phyloP scores from a whole-genome alignment of 2,329 filamentous ascomycete genomes.

The Byssochlamys sp. region DNA sequence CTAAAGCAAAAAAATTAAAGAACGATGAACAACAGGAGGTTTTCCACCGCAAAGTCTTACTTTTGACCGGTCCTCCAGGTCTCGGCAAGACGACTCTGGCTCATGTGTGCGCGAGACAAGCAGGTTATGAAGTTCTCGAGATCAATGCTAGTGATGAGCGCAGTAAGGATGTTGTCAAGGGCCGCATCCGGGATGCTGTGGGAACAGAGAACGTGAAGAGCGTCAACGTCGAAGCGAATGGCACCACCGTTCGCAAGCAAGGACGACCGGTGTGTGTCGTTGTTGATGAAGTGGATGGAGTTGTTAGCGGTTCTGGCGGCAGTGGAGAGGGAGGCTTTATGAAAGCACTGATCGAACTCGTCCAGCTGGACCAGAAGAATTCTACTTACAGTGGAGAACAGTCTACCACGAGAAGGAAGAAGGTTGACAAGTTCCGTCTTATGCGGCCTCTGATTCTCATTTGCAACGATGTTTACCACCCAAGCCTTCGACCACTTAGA shows the following conservation, averaged over 20 bases:
- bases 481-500: constrained; percentile 75
- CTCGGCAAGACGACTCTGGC: constrained; percentile 92
- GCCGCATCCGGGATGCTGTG: constrained; percentile 79
- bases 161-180: constrained; percentile 79
- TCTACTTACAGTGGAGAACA: constrained; percentile 28
- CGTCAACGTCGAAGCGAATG: constrained; percentile 40
- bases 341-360: constrained; percentile 84
- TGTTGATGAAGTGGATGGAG: constrained; percentile 93
- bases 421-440: constrained; percentile 74
- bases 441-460: constrained; percentile 84
- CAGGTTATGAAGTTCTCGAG: constrained; percentile 90
- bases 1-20: constrained; percentile 44
- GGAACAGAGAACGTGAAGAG: constrained; percentile 87
- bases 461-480: constrained; percentile 94
- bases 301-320: constrained; percentile 66
- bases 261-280: constrained; percentile 85
- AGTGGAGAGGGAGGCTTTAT: constrained; percentile 89
- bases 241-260: constrained; percentile 53
- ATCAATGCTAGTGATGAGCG: constrained; percentile 97
- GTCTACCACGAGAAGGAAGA: constrained; percentile 41
- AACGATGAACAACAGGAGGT: constrained; percentile 59
- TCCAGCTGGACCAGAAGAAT: constrained; percentile 79
- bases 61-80: constrained; percentile 84
- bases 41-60: constrained; percentile 73
- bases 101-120: constrained; percentile 89